These are phyloP conservation scores for Apiotrichum akiyoshidainum DNA, from an alignment of 1,284 basidiomycete species.

Conservation along the genomic window DNA sequence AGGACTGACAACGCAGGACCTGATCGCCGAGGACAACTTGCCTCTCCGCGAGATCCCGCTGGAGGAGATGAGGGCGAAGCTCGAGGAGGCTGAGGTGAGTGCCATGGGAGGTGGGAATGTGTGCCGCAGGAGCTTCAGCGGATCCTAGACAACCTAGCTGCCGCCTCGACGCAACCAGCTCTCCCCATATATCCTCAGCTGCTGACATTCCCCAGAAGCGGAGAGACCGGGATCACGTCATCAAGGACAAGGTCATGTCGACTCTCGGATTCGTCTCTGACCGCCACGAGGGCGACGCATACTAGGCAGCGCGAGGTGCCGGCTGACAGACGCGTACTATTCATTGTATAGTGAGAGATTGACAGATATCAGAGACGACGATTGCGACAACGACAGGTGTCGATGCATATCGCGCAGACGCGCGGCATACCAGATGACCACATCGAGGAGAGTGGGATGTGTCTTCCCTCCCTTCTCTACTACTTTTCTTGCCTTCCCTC, in stretches of 20 bases:
- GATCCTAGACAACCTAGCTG: not conserved
- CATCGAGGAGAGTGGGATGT: too few species aligned
- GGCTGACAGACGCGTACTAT: not conserved
- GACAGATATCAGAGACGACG: not conserved
- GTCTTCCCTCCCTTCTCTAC: too few species aligned
- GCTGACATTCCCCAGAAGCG: conserved; percentile 32
- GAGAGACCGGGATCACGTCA: conserved; percentile 39
- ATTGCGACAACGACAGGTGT: not conserved
- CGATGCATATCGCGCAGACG: conserved; percentile 4
- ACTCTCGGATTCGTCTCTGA: conserved; percentile 48
- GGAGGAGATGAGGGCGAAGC: conserved; percentile 63
- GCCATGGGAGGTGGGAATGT: not conserved
- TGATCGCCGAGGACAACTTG: conserved; percentile 86
- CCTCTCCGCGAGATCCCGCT: conserved; percentile 73
- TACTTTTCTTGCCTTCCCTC: too few species aligned
- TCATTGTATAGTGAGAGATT: not conserved
- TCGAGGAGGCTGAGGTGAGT: conserved; percentile 61
- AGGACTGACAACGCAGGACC: conserved; percentile 60
- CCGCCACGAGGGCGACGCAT: conserved; percentile 51
- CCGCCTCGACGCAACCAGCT: too few species aligned
- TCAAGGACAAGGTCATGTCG: conserved; percentile 45
- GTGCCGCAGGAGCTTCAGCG: not conserved
- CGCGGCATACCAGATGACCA: conserved; percentile 1
- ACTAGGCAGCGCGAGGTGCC: conserved; percentile 26
- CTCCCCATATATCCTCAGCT: too few species aligned